Base-by-base conservation (phyloP, 192 early-diverging fungal species). In the Pilaira anomala region DNA sequence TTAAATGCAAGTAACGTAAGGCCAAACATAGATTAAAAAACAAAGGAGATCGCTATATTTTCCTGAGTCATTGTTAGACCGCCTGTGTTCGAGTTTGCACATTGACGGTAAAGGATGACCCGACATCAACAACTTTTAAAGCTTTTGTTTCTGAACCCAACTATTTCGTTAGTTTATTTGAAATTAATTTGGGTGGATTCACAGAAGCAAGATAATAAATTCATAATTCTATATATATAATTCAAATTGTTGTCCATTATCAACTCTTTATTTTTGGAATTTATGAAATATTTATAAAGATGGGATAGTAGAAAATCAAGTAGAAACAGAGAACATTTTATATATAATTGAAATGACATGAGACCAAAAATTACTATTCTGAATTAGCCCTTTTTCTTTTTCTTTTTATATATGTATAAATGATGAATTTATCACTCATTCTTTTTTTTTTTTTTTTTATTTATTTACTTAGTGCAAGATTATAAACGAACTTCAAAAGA, bases 1-100 rank as follows among this genome's bases (percentile, higher is more conserved):
- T 21, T 64, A 56, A 58, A 52, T 51, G 22, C n/a, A 50, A 50
- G 57, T 54, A 51, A 22, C 48, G 73, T 75, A 75, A 75, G 73
- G 73, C 73, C 73, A 63, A 55, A 75, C 73, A 75, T 28, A 75
- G 51, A 75, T 57, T 14, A 66, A n/a, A n/a, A n/a, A 70, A 42
- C n/a, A 48, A 11, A 25, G 50, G 24, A 28, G 22, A 14, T n/a
- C 28, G 18, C 28, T 48, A 13, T 30, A 26, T 9, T 18, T 22
- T 49, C 30, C 28, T 22, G n/a, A 41, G 67, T 56, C 33, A 61
- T 52, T 66, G 19, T 62, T 61, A 70, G 60, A 49, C 36, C 60
- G 53, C 48, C 51, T 36, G 22, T 52, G 48, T 24, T 48, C n/a
- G n/a, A 54, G 30, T 25, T 21, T 50, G 53, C 16, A n/a, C 21